phyloP scores from a whole-genome alignment of 2,329 filamentous ascomycete species.

The Botrytis porri region DNA sequence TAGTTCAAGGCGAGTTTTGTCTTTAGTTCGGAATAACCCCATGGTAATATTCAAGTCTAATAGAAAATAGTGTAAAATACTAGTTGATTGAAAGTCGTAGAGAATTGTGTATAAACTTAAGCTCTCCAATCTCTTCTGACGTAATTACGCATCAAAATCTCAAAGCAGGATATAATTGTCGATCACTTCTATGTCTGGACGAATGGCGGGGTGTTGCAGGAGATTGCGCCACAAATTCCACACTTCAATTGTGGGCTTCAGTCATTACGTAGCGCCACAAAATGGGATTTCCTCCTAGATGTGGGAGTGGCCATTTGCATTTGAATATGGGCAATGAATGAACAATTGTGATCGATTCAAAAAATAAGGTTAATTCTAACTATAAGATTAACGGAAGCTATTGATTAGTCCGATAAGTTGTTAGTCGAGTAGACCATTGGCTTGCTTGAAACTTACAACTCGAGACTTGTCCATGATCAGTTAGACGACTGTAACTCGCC shows the following conservation, averaged over 20 bases:
- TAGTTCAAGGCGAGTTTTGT: slow-evolving; percentile 7
- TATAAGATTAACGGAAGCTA: neutral
- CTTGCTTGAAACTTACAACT: neutral
- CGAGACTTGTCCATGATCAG: neutral
- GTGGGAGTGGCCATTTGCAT: neutral
- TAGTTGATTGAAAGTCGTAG: neutral
- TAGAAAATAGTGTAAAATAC: neutral
- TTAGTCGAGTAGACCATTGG: neutral
- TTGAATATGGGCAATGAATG: neutral
- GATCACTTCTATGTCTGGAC: neutral
- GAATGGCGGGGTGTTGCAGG: neutral
- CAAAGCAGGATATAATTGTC: neutral
- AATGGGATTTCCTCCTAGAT: neutral
- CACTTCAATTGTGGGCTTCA: neutral
- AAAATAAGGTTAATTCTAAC: neutral
- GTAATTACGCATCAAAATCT: slow-evolving; percentile 7
- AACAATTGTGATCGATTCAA: neutral
- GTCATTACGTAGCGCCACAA: neutral
- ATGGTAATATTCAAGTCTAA: slow-evolving; percentile 4
- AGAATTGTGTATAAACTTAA: neutral
- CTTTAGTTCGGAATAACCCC: slow-evolving; percentile 16
- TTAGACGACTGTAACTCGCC: neutral
- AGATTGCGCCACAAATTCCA: neutral
- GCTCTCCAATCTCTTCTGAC: neutral
- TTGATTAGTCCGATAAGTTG: too few species aligned